Evolutionary conservation across 2,329 filamentous ascomycete species (phyloP), one percentile per base, ranked within the genome.

Genomic region (Talaromyces sp.): DNA sequence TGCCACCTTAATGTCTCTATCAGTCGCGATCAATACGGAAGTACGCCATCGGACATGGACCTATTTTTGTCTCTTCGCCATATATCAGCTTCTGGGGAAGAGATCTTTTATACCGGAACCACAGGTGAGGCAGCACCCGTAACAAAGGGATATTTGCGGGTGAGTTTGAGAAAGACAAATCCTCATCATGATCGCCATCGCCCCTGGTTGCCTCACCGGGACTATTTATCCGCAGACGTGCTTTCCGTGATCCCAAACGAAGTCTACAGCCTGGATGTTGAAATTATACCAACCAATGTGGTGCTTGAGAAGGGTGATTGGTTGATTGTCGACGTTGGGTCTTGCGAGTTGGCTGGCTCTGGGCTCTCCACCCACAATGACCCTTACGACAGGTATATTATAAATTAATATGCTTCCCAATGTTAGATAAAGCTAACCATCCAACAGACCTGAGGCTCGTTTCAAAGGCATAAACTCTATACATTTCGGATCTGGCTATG

Each of bases 1-100:
- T 86, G 85, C 0, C 86, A 85, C 64, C 75, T 91, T 3, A 84
- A 85, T 62, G 82, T 89, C 0, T 88, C 86, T 0, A 73, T 78
- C 35, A 77, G 72, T 3, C 68, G 78, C 1, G 67, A 76, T 2
- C 72, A 51, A 10, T 46, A 72, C 1, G 69, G 72, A 1, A 66
- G 71, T 1, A 75, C 72, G 2, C 81, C 80, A 0, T 74, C 72
- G 1, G 81, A 84, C 46, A 80, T 83, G 38, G 81, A 84, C 60
- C 69, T 84, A 24, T 84, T 84, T 68, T 62, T 88, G 2, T 85
- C 82, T 0, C 74, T 86, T 12, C 77, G 81, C 35, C 64, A 84
- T 17, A n/a, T n/a, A 77, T 70, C 82, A 69, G 70, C 76, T 29
- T 74, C 80, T 0, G 67, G 70, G 3, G 81, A 80, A 17, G 81